Conservation (phyloP, 164 flowering plant species). For the Berberis vulgaris region DNA sequence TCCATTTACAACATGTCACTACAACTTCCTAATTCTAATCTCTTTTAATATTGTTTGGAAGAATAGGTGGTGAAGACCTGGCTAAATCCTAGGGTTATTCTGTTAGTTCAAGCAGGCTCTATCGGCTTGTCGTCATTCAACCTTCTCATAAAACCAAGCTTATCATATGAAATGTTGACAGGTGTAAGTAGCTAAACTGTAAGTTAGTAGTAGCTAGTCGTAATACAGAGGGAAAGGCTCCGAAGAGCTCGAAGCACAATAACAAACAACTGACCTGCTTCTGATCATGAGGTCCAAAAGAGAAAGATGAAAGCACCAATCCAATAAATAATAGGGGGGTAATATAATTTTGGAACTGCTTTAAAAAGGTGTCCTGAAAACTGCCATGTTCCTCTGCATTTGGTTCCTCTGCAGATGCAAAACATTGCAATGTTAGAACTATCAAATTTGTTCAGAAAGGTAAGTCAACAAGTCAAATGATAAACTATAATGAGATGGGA, state of each 20-base stretch:
- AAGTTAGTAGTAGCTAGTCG: neutral
- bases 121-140: too few species aligned
- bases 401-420: constrained; percentile 39
- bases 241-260: neutral
- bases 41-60: too few species aligned
- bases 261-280: constrained; percentile 33
- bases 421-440: neutral
- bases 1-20: too few species aligned
- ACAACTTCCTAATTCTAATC: too few species aligned
- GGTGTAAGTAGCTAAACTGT: too few species aligned
- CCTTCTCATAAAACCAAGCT: too few species aligned
- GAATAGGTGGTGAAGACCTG: too few species aligned
- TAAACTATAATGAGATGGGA: neutral
- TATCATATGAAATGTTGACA: too few species aligned
- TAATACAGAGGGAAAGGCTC: too few species aligned
- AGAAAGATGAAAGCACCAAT: constrained; percentile 40
- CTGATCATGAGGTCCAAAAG: constrained; percentile 47
- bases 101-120: too few species aligned
- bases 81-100: too few species aligned
- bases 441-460: neutral
- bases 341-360: constrained; percentile 39
- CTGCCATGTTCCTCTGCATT: constrained; percentile 43
- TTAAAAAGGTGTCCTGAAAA: constrained; percentile 44
- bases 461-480: neutral
- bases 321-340: constrained; percentile 49